These are phyloP conservation scores for Saccharomycopsis lassenensis DNA, from an alignment of 805 yeast genomes.

Conservation along the genomic window DNA sequence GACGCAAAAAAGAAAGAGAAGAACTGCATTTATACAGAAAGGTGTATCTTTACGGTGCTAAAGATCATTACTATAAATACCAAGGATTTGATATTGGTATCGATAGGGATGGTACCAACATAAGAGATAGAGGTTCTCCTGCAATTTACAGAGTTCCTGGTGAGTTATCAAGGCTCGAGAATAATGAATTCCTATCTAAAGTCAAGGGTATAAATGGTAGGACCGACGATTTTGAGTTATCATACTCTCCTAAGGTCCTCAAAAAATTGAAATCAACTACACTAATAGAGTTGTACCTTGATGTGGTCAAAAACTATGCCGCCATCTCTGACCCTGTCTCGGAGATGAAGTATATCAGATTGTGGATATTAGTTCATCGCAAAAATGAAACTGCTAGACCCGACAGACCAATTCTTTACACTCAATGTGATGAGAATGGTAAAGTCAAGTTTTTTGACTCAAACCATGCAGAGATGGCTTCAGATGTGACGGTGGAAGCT, in stretches of 20 bases:
- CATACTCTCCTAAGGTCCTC: conserved; percentile 17
- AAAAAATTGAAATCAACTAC: conserved; percentile 48
- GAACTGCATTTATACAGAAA: conserved; percentile 59
- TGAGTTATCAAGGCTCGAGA: conserved; percentile 6
- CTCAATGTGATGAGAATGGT: conserved; percentile 17
- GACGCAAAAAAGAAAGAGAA: conserved; percentile 46
- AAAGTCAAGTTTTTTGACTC: conserved; percentile 17
- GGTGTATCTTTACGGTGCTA: conserved; percentile 43
- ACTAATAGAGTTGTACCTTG: conserved; percentile 37
- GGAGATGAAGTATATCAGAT: conserved; percentile 32
- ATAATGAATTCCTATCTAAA: background rate
- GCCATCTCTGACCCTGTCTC: conserved; percentile 24
- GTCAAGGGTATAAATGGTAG: background rate
- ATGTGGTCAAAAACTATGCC: conserved; percentile 33
- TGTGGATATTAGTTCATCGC: conserved; percentile 58
- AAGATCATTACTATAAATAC: conserved; percentile 42
- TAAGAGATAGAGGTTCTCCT: conserved; percentile 12
- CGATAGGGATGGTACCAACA: conserved; percentile 30
- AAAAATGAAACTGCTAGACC: conserved; percentile 65
- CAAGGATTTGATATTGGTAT: conserved; percentile 72
- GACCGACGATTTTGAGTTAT: background rate
- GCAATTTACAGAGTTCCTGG: conserved; percentile 19
- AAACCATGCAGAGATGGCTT: conserved; percentile 2
- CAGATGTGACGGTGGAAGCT: background rate
- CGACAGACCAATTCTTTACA: conserved; percentile 29